phyloP scores from a whole-genome alignment of 208 protist species.

The Acanthamoeba triangularis region DNA sequence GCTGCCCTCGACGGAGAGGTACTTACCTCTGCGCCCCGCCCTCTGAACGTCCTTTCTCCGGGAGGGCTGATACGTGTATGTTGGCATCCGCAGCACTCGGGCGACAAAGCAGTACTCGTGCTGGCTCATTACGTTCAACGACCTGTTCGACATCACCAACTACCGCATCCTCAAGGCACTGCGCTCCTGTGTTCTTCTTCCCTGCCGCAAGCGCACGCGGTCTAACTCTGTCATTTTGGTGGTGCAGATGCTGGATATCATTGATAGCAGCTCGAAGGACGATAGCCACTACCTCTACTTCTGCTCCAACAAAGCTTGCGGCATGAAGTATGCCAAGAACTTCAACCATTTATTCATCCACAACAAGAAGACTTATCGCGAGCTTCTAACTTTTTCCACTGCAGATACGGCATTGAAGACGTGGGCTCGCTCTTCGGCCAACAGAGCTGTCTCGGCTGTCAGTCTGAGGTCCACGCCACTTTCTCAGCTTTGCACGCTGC shows the following conservation, averaged over 20 bases:
- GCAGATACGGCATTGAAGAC: slow-evolving; percentile 49
- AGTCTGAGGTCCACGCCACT: background rate
- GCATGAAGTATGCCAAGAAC: background rate
- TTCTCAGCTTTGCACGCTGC: background rate
- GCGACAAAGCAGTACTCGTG: slow-evolving; percentile 67
- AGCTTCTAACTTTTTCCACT: background rate
- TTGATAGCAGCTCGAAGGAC: slow-evolving; percentile 50
- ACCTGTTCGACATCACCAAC: slow-evolving; percentile 57
- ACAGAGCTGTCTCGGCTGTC: slow-evolving; percentile 54
- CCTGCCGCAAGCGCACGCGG: background rate
- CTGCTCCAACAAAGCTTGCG: slow-evolving; percentile 58
- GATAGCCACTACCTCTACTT: slow-evolving; percentile 50
- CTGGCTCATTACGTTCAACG: slow-evolving; percentile 74
- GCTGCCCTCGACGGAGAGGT: background rate
- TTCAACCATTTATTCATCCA: background rate
- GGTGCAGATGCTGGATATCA: slow-evolving; percentile 62
- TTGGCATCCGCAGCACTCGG: background rate
- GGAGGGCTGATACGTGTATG: no score
- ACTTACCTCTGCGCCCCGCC: background rate
- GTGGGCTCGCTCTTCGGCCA: slow-evolving; percentile 17
- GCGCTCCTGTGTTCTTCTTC: background rate
- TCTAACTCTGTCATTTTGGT: background rate
- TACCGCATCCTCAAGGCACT: slow-evolving; percentile 45
- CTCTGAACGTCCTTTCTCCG: no score
- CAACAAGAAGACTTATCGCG: background rate